Base-by-base conservation (phyloP, 1,139 yeast species). In the Spathaspora jeffriesii region DNA sequence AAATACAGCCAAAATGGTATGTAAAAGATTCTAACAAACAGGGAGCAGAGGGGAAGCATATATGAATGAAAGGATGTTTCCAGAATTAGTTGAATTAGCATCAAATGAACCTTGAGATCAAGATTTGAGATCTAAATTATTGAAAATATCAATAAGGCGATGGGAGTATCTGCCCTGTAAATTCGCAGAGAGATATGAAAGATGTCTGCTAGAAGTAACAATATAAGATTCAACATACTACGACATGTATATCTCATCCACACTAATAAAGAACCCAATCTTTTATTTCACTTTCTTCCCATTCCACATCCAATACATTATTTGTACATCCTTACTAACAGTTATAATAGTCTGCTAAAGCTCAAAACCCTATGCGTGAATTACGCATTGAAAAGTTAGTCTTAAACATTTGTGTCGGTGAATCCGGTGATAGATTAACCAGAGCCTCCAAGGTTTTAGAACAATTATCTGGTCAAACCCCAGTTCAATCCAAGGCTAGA, bases 381-480 rank as follows among this genome's bases (percentile, higher is more conserved):
- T 85, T 95, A 81, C 93, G 88, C 83, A 93, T 93, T 82, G 98
- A 93, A 84, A 95, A 93, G 83, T 88, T 93, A 80, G 97, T 93
- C 79, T 89, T 93, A 81, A 95, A 93, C 95, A 93, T 93, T 81
- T 92, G 96, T 79, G 99, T 93, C 78, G 99, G 99, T 84, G 99
- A 93, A 82, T 92, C 98, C 79, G 99, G 99, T 85, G 99, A 93
- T 81, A 88, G 98, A 86, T 90, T 93, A 79, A 93, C 99, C 84
- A 93, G 99, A 89, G 99, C 99, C 70, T 95, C 99, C 73, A 93
- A 93, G 87, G 99, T 93, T 70, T 86, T 93, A 75, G 99, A 93
- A 84, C 99, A 95, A 84, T 88, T 93, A 71, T 92, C 98, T 65
- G 99, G 99, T 91, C 99, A 93, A 83, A 93, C 99, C 69, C 99